phyloP scores from a whole-genome alignment of 305 asterid species.

The Ajuga reptans region DNA sequence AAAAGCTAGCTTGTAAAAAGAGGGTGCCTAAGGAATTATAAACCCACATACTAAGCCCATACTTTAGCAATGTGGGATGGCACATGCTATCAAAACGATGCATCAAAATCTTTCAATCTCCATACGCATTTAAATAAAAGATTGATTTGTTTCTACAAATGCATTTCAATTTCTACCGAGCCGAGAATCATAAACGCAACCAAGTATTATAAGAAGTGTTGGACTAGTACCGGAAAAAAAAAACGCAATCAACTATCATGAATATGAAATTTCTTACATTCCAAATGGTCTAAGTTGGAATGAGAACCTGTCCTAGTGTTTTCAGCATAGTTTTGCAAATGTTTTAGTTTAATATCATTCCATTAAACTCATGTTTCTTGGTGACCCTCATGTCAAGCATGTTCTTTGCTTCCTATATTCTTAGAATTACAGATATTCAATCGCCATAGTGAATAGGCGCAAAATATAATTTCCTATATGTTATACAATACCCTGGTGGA shows the following conservation, averaged over 20 bases:
- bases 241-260: not conserved
- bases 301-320: not conserved
- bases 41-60: not conserved
- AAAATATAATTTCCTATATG: not conserved
- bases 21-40: not conserved
- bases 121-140: not conserved
- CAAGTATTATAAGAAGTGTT: too few species aligned
- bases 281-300: not conserved
- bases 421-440: not conserved
- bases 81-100: not conserved
- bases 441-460: not conserved
- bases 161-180: not conserved
- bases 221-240: too few species aligned
- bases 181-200: not conserved
- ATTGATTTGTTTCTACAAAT: not conserved
- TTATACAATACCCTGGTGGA: not conserved
- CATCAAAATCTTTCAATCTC: not conserved
- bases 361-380: not conserved
- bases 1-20: not conserved
- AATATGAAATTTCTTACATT: not conserved
- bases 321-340: not conserved
- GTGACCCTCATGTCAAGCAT: not conserved
- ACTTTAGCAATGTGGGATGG: not conserved
- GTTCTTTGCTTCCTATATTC: not conserved
- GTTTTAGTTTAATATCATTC: not conserved